phyloP scores from a whole-genome alignment of 2,329 filamentous ascomycete species.

The Drechslerella dactyloides region DNA sequence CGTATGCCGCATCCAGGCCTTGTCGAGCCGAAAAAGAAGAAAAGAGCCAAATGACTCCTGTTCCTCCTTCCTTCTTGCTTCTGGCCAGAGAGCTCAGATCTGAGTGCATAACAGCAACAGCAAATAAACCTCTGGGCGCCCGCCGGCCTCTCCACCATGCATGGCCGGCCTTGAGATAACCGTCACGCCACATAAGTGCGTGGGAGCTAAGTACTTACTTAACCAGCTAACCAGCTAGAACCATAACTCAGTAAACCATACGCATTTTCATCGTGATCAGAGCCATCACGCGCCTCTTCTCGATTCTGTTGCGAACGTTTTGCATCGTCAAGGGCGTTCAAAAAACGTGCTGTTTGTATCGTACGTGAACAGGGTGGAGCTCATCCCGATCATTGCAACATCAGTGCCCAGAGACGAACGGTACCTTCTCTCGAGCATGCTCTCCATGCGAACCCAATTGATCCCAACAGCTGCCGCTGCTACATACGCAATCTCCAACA shows the following conservation, averaged over 20 bases:
- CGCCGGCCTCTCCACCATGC: not conserved
- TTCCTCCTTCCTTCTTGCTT: slow-evolving; percentile 31
- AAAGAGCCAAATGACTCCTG: slow-evolving; percentile 44
- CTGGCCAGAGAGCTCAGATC: slow-evolving; percentile 44
- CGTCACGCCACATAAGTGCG: slow-evolving; percentile 43
- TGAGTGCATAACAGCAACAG: slow-evolving; percentile 32
- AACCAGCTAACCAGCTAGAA: not conserved
- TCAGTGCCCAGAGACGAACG: no score
- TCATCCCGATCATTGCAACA: no score
- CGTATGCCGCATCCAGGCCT: slow-evolving; percentile 47
- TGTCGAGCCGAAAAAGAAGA: slow-evolving; percentile 34
- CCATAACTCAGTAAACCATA: no score
- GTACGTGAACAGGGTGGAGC: no score
- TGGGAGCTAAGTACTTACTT: slow-evolving; percentile 15
- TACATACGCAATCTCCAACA: not conserved
- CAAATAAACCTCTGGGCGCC: slow-evolving; percentile 22
- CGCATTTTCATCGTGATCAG: no score
- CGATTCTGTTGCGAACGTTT: no score
- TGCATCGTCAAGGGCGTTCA: no score
- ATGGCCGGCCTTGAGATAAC: slow-evolving; percentile 19
- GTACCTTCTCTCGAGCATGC: no score
- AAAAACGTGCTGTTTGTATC: no score
- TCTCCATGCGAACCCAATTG: no score
- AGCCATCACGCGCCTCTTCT: no score
- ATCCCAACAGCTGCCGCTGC: no score